Evolutionary conservation across 305 asterid species (phyloP).

Genomic region (Withania somnifera): DNA sequence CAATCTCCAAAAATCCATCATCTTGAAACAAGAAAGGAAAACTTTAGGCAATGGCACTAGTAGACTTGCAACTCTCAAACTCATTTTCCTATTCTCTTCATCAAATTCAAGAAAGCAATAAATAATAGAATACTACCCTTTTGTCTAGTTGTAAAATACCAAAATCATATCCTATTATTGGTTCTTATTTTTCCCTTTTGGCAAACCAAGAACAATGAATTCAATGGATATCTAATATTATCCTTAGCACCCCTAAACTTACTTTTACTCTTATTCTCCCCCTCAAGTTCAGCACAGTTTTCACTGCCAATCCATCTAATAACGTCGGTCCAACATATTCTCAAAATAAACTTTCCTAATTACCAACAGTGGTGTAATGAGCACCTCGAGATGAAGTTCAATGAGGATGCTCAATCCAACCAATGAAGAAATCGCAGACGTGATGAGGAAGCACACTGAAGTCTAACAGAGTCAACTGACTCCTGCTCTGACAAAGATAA

Average conservation of each 20-base stretch:
- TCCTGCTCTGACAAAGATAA: too few species aligned
- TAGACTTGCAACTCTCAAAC: not conserved
- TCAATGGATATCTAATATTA: not conserved
- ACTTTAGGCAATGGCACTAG: not conserved
- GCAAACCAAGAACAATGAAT: not conserved
- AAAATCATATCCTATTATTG: not conserved
- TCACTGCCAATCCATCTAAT: not conserved
- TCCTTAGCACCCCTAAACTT: not conserved
- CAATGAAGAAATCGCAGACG: too few species aligned
- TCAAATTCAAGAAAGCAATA: not conserved
- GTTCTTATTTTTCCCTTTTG: not conserved
- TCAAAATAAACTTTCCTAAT: not conserved
- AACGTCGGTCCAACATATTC: not conserved
- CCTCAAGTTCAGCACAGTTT: not conserved
- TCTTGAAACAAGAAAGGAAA: too few species aligned
- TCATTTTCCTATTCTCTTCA: slow-evolving; percentile 14
- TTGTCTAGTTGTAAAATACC: not conserved
- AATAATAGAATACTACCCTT: not conserved
- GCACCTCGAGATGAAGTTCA: too few species aligned
- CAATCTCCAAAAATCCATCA: not conserved
- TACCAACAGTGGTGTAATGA: too few species aligned
- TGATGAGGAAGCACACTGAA: too few species aligned
- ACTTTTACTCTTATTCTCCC: not conserved
- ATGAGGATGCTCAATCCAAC: too few species aligned
- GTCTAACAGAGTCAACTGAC: too few species aligned